These are phyloP conservation scores for Anisodus tanguticus DNA, from an alignment of 257 asterid species.

Conservation along the genomic window DNA sequence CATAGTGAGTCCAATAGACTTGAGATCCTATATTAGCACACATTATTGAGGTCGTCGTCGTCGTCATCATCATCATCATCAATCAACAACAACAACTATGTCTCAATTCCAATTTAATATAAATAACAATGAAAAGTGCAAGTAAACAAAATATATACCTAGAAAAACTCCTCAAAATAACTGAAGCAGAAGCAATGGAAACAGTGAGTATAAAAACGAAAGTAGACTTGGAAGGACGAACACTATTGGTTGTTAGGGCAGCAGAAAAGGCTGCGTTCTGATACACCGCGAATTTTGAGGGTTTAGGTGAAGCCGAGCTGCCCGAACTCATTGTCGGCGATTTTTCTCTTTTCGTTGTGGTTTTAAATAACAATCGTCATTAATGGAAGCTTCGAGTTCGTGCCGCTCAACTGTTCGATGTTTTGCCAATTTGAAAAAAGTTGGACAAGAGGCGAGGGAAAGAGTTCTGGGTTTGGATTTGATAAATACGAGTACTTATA, in stretches of 20 bases:
- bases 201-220: slow-evolving; percentile 57
- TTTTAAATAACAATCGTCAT: background rate
- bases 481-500: too few species aligned
- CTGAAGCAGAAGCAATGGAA: slow-evolving; percentile 52
- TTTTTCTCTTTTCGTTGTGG: background rate
- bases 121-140: slow-evolving; percentile 16
- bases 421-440: slow-evolving; percentile 7
- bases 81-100: background rate
- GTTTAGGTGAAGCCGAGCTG: slow-evolving; percentile 41
- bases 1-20: background rate
- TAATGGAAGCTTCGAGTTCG: background rate
- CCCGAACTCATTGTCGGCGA: slow-evolving; percentile 14
- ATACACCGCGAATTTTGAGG: slow-evolving; percentile 75
- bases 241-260: slow-evolving; percentile 77
- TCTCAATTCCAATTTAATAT: background rate
- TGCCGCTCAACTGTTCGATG: background rate
- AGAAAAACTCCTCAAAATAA: slow-evolving; percentile 47
- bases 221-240: slow-evolving; percentile 65
- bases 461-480: background rate
- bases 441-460: background rate
- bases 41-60: background rate
- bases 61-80: background rate
- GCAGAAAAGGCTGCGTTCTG: slow-evolving; percentile 85
- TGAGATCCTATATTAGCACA: background rate
- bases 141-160: slow-evolving; percentile 43